These are phyloP conservation scores for Isabelozyma heimii DNA, from an alignment of 805 yeast genomes.

Conservation along the genomic window DNA sequence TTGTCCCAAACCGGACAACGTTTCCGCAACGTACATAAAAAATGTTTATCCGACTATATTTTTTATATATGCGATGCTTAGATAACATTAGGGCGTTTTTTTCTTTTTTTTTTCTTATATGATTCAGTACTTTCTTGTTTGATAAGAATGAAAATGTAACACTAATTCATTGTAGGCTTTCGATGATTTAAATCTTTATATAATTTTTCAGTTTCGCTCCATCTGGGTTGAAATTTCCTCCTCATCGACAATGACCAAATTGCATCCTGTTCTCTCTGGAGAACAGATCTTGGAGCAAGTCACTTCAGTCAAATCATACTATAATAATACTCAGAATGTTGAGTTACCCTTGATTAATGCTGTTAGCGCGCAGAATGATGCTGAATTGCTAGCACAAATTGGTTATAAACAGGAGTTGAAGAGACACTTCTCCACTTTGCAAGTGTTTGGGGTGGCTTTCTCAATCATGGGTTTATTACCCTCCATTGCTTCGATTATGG, in stretches of 20 bases:
- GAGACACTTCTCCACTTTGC: conserved; percentile 25
- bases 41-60: too few species aligned
- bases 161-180: neutral
- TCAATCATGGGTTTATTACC: conserved; percentile 35
- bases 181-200: conserved; percentile 1
- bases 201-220: neutral
- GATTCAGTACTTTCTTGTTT: too few species aligned
- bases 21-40: too few species aligned
- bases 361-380: conserved; percentile 16
- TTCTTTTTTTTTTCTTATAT: too few species aligned
- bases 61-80: too few species aligned
- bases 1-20: too few species aligned
- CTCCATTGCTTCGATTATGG: conserved; percentile 23
- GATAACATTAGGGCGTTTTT: too few species aligned
- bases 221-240: neutral
- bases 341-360: conserved; percentile 23
- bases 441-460: conserved; percentile 34
- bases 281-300: conserved; percentile 26
- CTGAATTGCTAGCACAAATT: conserved; percentile 28
- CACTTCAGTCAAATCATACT: conserved; percentile 18
- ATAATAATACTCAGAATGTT: conserved; percentile 27
- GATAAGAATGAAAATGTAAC: too few species aligned
- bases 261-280: conserved; percentile 12
- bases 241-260: conserved; percentile 1
- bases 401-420: conserved; percentile 33